phyloP scores from a whole-genome alignment of 2,329 filamentous ascomycete genomes.

The Coniochaeta hoffmannii region DNA sequence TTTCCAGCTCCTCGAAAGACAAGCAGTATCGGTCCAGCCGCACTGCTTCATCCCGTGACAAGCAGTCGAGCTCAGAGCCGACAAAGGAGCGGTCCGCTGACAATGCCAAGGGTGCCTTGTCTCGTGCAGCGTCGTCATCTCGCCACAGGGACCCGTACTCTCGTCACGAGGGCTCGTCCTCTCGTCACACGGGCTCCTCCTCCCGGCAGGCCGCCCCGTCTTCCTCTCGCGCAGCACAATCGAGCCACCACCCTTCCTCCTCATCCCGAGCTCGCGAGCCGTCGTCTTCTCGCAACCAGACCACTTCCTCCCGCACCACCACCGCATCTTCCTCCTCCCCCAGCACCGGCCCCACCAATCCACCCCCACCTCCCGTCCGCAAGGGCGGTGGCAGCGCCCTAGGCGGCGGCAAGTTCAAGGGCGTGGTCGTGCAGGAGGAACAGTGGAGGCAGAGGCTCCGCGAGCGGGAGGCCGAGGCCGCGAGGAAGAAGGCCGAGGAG shows the following conservation, averaged over 20 bases:
- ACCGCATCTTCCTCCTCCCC: background rate
- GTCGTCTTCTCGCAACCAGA: background rate
- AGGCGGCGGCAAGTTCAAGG: background rate
- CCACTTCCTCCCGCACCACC: background rate
- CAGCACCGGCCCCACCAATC: background rate
- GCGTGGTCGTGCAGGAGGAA: background rate
- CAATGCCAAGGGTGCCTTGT: too few species aligned
- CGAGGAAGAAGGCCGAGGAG: background rate
- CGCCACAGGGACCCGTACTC: too few species aligned
- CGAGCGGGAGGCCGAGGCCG: background rate
- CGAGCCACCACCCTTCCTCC: too few species aligned
- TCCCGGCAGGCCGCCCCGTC: background rate
- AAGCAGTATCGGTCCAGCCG: background rate
- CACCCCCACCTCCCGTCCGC: too few species aligned
- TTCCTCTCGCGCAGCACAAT: too few species aligned
- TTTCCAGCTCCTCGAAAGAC: background rate
- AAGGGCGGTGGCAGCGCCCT: too few species aligned
- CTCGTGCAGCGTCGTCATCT: too few species aligned
- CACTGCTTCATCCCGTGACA: background rate
- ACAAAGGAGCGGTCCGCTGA: background rate
- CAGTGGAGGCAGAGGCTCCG: background rate
- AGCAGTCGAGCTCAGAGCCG: background rate
- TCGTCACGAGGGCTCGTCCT: background rate
- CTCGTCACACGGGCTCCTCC: background rate
- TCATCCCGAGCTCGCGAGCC: too few species aligned